phyloP scores from a whole-genome alignment of 768 basidiomycete genomes.

The Sarcomyxa edulis region DNA sequence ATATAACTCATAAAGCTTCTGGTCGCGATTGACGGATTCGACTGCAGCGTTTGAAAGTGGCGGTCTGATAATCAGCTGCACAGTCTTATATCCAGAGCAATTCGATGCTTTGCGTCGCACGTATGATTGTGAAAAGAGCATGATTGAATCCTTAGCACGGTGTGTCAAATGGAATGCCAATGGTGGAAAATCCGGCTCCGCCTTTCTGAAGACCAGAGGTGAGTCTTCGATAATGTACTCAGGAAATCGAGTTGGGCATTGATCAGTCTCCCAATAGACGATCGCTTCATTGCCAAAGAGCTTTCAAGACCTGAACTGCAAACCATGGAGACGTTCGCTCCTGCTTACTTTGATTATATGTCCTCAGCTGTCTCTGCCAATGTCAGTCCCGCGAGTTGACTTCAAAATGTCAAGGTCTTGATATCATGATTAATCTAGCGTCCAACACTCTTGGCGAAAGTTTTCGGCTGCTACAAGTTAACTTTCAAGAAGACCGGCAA shows the following conservation, averaged over 20 bases:
- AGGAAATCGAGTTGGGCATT: background rate
- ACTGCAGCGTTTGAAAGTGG: constrained; percentile 82
- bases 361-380: constrained; percentile 85
- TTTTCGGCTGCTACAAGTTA: constrained; percentile 95
- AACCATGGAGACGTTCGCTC: constrained; percentile 95
- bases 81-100: constrained; percentile 93
- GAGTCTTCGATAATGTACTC: constrained; percentile 11
- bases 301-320: constrained; percentile 87
- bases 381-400: constrained; percentile 42
- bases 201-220: constrained; percentile 95
- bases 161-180: constrained; percentile 96
- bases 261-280: constrained; percentile 49
- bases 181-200: constrained; percentile 96
- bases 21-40: background rate
- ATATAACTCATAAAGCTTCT: constrained; percentile 6
- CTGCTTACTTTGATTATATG: constrained; percentile 98
- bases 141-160: constrained; percentile 88
- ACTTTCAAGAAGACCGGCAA: constrained; percentile 80
- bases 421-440: constrained; percentile 43
- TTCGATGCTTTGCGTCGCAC: constrained; percentile 91
- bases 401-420: too few relatives aligned
- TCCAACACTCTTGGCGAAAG: constrained; percentile 91
- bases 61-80: constrained; percentile 86
- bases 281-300: constrained; percentile 98
- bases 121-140: constrained; percentile 91